Base-by-base conservation (phyloP, 805 yeast species). In the Lachancea sp. region DNA sequence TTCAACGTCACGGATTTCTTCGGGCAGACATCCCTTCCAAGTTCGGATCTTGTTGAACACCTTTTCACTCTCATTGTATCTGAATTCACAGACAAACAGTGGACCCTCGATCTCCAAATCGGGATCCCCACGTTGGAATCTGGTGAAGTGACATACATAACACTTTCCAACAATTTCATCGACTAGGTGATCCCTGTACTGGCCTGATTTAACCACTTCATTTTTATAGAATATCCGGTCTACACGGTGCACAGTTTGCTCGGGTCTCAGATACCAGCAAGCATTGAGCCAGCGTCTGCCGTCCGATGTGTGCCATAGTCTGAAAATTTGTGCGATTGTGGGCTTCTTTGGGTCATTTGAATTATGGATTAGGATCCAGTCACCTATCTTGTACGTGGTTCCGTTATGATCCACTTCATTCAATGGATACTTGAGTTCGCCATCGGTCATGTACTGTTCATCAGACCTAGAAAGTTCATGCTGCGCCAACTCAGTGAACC, bases 1-100 rank as follows among this genome's bases (percentile, higher is more conserved):
- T 54, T 85, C 90, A 40, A 65, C 53, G 48, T 83, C 88, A 54
- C 97, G 78, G 35, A 90, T 83, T 62, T 90, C 97, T 63, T 92
- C 97, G 0, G 98, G 98, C 50, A 92, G 72, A 69, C 97, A 92
- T 5, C 97, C 97, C 63, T 87, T 90, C 98, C 98, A 92, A 2
- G 98, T 90, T 57, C 97, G 76, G 54, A 92, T 92, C 58, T 90
- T 83, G 64, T 90, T 92, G 71, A 92, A 92, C 21, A 80, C 80
- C 61, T 86, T 85, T 54, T 86, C 95, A 41, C 77, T 72, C 59
- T 90, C 97, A 58, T 90, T 90, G 65, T 89, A 92, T 55, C 98
- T 79, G 61, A 78, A 85, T 63, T 92, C 98, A 67, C 97, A 92
- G 51, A 92, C 81, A 63, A 88, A 92, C 58, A 94, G 74, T 5